Evolutionary conservation across 805 yeast species (phyloP), one percentile per base, ranked within the genome.

Genomic region (Cyberlindnera samutprakarnensis): DNA sequence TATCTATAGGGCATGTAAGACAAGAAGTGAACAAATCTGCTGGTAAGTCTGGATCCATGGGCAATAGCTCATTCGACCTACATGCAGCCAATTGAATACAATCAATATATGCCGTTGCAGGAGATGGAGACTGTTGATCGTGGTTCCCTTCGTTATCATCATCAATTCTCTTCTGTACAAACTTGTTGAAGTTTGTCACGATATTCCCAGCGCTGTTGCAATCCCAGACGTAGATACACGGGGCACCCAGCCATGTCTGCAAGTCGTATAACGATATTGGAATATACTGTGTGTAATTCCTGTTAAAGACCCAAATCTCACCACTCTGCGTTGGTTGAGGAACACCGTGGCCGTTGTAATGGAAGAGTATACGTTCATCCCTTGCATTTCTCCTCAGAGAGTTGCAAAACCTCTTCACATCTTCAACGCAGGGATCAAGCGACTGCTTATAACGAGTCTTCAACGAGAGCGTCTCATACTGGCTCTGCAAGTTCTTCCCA

Each of bases 221-320:
- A 59, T 92, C 98, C 56, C 81, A 87, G 27, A 90, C 96, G 57
- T 82, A 88, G 14, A 92, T 82, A 33, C 94, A 90, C 0, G 98
- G 98, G 1, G 96, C 96, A 8, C 98, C 98, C 9, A 92, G 63
- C 98, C 98, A 92, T 4, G 94, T 79, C 49, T 92, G 98, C 29
- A 92, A 63, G 50, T 92, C 98, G 56, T 84, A 87, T n/a, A 92
- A 60, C 8, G 95, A 84, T 2, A 92, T 92, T 1, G 98, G 98
- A 37, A 92, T 92, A 54, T 92, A 92, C 59, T 92, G 98, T 1
- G 98, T 92, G 54, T 88, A 92, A 2, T 95, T 95, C 44, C 96
- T 66, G 56, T 92, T 92, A 62, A 92, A 92, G 9, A 92, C 97
- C 98, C 98, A 92, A 18, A 92, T 85, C 52, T 92, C 98, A 16